Base-by-base conservation (phyloP, 768 basidiomycete species). In the Mycena galopus region DNA sequence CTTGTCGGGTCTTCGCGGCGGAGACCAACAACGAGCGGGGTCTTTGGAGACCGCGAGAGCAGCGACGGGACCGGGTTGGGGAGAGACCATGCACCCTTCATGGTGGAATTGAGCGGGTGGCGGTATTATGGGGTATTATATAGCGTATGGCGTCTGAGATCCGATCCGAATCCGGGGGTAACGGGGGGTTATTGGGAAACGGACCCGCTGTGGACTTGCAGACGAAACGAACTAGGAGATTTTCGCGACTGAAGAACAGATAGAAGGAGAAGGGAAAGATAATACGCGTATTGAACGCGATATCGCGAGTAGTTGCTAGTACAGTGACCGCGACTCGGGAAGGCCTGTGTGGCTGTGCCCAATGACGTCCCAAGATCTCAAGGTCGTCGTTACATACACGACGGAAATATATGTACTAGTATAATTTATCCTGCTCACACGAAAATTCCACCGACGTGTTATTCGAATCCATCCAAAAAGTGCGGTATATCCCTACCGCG, bases 1-100 rank as follows among this genome's bases (percentile, higher is more conserved):
- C 96, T 85, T 33, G 81, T 74, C 0, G 93, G 91, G 78, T 97
- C 93, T 80, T 98, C 96, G 44, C 92, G 89, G 21, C 83, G 82
- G 29, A 84, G 79, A n/a, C 81, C 83, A 16, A 84, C 72, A 1
- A 79, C 80, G 55, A 84, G 23, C 32, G 62, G 75, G 69, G 65
- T 17, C 42, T 39, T 33, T 29, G 57, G 56, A 14, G 57, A 37
- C 12, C 57, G 65, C 62, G 66, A 29, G 50, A 44, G 47, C 27
- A 59, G 9, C 44, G 60, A 17, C 4, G 32, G 47, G 23, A 16
- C 53, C 23, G 50, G 73, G 50, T n/a, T 37, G 4, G 67, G 57
- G n/a, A 65, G 58, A 6, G 68, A 44, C 59, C 65, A 67, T 5
- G 61, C 23, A 35, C 64, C 33, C 50, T 53, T 17, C 51, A 68